These are phyloP conservation scores for Penicillium riverlandense DNA, from an alignment of 495 filamentous ascomycete genomes.

Conservation along the genomic window DNA sequence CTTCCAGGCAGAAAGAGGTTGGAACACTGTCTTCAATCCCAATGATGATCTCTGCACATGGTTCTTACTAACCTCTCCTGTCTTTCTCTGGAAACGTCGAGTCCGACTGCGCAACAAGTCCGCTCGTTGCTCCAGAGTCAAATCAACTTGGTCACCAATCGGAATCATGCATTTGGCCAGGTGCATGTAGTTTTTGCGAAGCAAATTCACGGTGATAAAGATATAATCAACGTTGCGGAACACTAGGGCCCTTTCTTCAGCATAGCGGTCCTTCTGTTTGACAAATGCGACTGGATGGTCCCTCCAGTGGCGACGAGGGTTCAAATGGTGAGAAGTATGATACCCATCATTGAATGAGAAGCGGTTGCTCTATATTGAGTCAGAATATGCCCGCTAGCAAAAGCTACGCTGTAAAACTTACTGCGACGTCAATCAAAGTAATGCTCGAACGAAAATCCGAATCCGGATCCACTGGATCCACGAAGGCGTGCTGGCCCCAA, in stretches of 20 bases:
- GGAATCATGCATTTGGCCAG: conserved; percentile 60
- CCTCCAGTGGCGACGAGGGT: conserved; percentile 67
- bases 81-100: conserved; percentile 42
- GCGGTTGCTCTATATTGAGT: conserved; percentile 50
- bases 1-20: too few species aligned
- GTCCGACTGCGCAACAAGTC: conserved; percentile 58
- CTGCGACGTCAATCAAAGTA: conserved; percentile 64
- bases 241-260: conserved; percentile 52
- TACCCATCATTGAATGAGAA: conserved; percentile 74
- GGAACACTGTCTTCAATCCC: too few species aligned
- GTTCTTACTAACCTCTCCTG: too few species aligned
- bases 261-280: conserved; percentile 53
- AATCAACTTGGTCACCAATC: conserved; percentile 56
- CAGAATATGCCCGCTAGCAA: too few species aligned
- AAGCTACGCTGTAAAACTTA: conserved; percentile 26
- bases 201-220: conserved; percentile 54
- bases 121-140: conserved; percentile 52
- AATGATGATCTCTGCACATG: too few species aligned
- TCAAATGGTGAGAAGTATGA: conserved; percentile 70
- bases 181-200: conserved; percentile 55
- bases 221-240: conserved; percentile 69
- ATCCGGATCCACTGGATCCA: conserved; percentile 59
- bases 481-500: conserved; percentile 70
- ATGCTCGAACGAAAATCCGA: conserved; percentile 67
- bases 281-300: conserved; percentile 63